A percentile compares a stretch with the other conserved stretches of the same genome.
Conservation (phyloP, 192 early-diverging fungal genomes). For the Geranomyces michiganensis region DNA sequence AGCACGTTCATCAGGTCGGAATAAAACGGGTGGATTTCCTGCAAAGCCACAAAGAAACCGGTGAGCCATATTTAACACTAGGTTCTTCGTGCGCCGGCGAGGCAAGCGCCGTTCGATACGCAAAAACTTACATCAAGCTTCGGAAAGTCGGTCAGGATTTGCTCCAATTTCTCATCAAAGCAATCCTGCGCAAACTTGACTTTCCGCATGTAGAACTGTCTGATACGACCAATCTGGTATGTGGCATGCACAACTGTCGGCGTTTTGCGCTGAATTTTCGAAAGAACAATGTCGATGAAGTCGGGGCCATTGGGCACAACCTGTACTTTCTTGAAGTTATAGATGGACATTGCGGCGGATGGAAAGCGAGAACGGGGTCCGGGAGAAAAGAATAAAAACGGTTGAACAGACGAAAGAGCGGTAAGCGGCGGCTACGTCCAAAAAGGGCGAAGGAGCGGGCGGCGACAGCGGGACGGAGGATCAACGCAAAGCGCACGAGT, state of each 20-base stretch:
- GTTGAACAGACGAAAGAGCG: no score
- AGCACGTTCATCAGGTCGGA: conserved; percentile 99
- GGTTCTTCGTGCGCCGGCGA: background rate
- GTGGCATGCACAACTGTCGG: conserved; percentile 94
- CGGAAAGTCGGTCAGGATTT: conserved; percentile 94
- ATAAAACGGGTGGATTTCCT: conserved; percentile 99
- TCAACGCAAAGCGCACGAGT: no score
- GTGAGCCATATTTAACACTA: conserved; percentile 11
- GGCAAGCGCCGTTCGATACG: background rate
- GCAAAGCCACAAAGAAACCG: background rate
- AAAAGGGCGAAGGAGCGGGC: no score
- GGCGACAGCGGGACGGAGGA: no score
- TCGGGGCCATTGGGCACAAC: conserved; percentile 88
- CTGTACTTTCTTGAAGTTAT: conserved; percentile 98
- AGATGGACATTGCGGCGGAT: conserved; percentile 60
- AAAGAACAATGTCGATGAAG: conserved; percentile 97
- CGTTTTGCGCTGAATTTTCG: conserved; percentile 98
- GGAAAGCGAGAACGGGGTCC: no score
- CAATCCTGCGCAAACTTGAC: conserved; percentile 96
- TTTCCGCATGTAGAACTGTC: conserved; percentile 99
- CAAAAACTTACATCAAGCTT: conserved; percentile 84
- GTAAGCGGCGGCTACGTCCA: no score
- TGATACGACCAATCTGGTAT: conserved; percentile 96
- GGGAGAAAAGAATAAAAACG: no score
- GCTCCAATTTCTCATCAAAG: conserved; percentile 95